Evolutionary conservation across 106 monocot genomes (phyloP).

Genomic region (Chionographis japonica): DNA sequence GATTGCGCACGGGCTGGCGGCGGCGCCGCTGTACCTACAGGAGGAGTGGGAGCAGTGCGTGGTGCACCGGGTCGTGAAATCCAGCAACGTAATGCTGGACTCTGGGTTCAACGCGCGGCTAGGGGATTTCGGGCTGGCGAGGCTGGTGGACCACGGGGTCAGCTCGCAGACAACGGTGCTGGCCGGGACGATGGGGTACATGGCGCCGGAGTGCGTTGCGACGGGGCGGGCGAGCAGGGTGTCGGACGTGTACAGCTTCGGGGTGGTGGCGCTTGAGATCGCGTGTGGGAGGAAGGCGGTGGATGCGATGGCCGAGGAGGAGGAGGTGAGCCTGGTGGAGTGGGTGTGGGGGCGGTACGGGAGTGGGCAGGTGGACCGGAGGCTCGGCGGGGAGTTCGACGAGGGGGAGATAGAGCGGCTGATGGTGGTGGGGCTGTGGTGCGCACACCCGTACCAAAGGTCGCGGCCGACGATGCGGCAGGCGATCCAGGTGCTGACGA

Average conservation of each 20-base stretch:
- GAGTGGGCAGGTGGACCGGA: conserved; percentile 14
- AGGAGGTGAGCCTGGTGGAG: conserved; percentile 1
- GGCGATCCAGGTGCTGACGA: conserved; percentile 23
- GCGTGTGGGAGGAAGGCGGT: conserved; percentile 8
- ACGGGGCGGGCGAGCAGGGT: conserved; percentile 7
- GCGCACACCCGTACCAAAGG: conserved; percentile 32
- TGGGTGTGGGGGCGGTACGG: conserved; percentile 20
- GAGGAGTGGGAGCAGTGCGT: conserved; percentile 18
- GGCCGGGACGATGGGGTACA: conserved; percentile 13
- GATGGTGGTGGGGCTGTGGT: conserved; percentile 40
- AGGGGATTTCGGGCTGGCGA: conserved; percentile 18
- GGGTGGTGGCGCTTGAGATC: conserved; percentile 14
- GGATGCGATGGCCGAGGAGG: not conserved
- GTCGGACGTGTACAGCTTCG: conserved; percentile 23
- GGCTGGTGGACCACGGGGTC: conserved; percentile 5
- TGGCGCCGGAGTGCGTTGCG: conserved; percentile 16
- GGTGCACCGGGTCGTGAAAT: conserved; percentile 15
- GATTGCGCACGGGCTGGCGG: conserved; percentile 5
- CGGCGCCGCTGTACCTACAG: conserved; percentile 17
- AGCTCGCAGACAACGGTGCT: conserved; percentile 6
- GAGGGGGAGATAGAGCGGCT: conserved; percentile 26
- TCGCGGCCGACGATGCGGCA: conserved; percentile 33
- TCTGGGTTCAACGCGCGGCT: conserved; percentile 6
- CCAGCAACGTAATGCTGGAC: conserved; percentile 18
- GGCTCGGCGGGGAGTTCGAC: conserved; percentile 4